phyloP scores from a whole-genome alignment of 768 basidiomycete species.

The Collybia sordida region DNA sequence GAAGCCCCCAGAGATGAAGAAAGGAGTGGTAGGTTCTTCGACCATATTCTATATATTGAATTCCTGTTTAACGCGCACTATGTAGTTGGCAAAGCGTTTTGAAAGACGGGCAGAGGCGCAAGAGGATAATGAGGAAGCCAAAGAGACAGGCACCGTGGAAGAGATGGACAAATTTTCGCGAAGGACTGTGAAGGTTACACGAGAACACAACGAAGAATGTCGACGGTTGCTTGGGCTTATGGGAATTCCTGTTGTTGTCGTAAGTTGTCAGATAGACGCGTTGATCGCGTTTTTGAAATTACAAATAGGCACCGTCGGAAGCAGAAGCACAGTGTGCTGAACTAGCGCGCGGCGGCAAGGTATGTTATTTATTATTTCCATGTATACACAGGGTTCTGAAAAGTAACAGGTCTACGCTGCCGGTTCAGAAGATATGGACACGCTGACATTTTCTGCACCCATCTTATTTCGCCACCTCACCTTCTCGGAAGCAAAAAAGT shows the following conservation, averaged over 20 bases:
- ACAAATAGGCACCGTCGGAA: slow-evolving; percentile 87
- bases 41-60: neutral
- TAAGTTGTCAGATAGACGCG: slow-evolving; percentile 32
- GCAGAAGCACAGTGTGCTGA: slow-evolving; percentile 99
- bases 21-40: slow-evolving; percentile 78
- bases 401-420: slow-evolving; percentile 83
- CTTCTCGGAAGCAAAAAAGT: slow-evolving; percentile 96
- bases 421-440: slow-evolving; percentile 99
- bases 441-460: slow-evolving; percentile 91
- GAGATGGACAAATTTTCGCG: slow-evolving; percentile 90
- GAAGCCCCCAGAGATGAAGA: slow-evolving; percentile 96
- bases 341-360: slow-evolving; percentile 94
- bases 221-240: slow-evolving; percentile 83
- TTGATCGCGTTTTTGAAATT: neutral
- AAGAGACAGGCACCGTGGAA: slow-evolving; percentile 91
- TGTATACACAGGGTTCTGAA: neutral
- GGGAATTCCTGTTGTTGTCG: slow-evolving; percentile 96
- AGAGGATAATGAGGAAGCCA: slow-evolving; percentile 93
- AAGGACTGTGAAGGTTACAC: slow-evolving; percentile 92
- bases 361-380: slow-evolving; percentile 18
- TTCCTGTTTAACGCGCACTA: slow-evolving; percentile 1
- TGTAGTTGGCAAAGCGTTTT: slow-evolving; percentile 93
- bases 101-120: slow-evolving; percentile 90
- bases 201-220: slow-evolving; percentile 96
- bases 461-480: slow-evolving; percentile 94